Conservation (phyloP, 192 early-diverging fungal species). For the Backusella westeae region DNA sequence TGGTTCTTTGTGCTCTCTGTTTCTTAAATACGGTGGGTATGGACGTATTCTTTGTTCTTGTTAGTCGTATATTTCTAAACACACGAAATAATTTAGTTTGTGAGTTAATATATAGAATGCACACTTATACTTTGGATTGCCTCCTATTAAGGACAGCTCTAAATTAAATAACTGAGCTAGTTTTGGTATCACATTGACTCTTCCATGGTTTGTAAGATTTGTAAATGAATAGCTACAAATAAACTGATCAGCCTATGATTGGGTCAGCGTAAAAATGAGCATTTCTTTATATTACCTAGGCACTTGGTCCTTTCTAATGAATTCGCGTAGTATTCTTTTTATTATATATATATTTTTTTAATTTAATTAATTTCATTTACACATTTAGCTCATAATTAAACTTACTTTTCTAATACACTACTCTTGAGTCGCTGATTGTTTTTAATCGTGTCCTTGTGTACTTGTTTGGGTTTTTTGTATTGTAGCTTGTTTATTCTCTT, state of each 20-base stretch:
- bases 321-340: constrained; percentile 2
- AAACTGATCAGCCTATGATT: not conserved
- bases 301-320: constrained; percentile 1
- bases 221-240: not conserved
- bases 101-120: too few relatives aligned
- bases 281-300: not conserved
- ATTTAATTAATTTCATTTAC: not conserved
- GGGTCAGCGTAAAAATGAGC: too few relatives aligned
- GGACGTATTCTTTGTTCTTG: constrained; percentile 1
- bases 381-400: not conserved
- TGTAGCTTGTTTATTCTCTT: not conserved
- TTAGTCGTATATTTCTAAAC: not conserved
- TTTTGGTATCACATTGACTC: not conserved
- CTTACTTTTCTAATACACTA: constrained; percentile 6
- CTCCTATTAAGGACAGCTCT: constrained; percentile 1
- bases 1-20: not conserved
- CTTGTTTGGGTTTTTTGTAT: not conserved
- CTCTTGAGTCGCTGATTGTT: not conserved
- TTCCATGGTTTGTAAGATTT: constrained; percentile 3
- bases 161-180: constrained; percentile 8
- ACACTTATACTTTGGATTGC: not conserved
- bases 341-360: not conserved
- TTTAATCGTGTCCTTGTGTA: not conserved
- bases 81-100: not conserved
- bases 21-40: not conserved